Base-by-base conservation (phyloP, 1,139 yeast species). In the Taphrina communis region DNA sequence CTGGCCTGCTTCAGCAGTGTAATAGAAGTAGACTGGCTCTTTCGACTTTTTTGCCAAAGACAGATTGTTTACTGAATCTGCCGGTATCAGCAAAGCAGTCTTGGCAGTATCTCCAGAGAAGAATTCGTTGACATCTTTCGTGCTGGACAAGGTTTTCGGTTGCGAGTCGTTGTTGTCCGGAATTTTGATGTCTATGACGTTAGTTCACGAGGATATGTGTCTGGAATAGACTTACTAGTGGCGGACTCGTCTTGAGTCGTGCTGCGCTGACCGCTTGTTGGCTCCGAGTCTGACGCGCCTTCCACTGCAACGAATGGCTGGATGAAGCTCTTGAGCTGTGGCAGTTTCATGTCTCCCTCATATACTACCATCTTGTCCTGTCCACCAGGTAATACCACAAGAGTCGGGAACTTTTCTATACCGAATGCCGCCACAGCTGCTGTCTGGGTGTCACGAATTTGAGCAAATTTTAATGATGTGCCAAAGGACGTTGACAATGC, bases 401-500 rank as follows among this genome's bases (percentile, higher is more conserved):
- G 44, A 11, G 41, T 46, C 2, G 68, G 59, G 8, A 58, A 57
- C n/a, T 36, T 21, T 8, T 17, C 41, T 17, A 57, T 36, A 31
- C 58, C 63, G 35, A 57, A 65, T 9, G 12, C 35, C 36, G 38
- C 42, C 6, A 65, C 51, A n/a, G 63, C 41, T 3, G 52, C 58
- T 50, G 31, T 21, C 19, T 42, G 56, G 7, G 50, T 42, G 11
- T 58, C 55, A 17, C 68, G 63, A 39, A 56, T 39, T 42, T 65
- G 68, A 19, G 58, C 63, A 50, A 65, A 57, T 35, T 14, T 42
- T 11, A 38, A 9, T 8, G 17, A 35, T 19, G 50, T 39, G 12
- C 51, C 42, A 42, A 57, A 65, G 11, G 63, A 48, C 14, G 68
- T 58, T 11, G 63, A 65, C 42, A 65, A 58, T 19, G 68, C 61